Percentiles rank a stretch among this genome's conserved stretches.
Evolutionary conservation across 2,329 filamentous ascomycete species (phyloP).

Genomic region (Aspergillus sp.): DNA sequence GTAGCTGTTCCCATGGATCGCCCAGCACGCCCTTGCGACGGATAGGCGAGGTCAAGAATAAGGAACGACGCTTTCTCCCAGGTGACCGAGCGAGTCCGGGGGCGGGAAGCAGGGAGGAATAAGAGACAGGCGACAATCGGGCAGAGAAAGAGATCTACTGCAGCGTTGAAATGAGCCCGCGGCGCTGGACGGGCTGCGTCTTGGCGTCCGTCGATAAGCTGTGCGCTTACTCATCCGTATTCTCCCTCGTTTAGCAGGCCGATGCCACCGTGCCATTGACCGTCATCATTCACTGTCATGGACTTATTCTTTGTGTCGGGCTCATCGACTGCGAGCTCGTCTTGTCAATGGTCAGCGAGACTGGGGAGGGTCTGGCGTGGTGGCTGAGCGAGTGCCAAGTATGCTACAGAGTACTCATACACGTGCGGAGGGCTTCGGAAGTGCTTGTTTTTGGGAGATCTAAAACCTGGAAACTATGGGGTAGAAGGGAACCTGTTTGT

Average conservation of each 20-base stretch:
- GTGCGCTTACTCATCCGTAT: constrained; percentile 12
- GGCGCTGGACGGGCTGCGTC: constrained; percentile 1
- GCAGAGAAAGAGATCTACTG: not conserved
- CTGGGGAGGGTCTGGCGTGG: not conserved
- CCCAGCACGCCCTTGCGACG: constrained; percentile 1
- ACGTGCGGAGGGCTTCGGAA: not conserved
- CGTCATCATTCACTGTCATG: too few relatives aligned
- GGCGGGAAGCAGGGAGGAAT: not conserved
- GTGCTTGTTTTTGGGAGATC: not conserved
- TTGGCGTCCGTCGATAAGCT: constrained; percentile 2
- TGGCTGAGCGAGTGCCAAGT: not conserved
- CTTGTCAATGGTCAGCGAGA: not conserved
- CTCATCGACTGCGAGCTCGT: not conserved
- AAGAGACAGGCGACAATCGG: not conserved
- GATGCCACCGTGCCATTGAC: too few relatives aligned
- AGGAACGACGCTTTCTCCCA: not conserved
- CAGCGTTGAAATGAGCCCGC: not conserved
- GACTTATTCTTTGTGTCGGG: not conserved
- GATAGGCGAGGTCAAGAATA: not conserved
- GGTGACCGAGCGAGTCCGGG: not conserved
- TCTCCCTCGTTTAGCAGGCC: not conserved
- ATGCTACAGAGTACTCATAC: not conserved
- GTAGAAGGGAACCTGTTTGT: not conserved
- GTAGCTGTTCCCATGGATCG: constrained; percentile 24
- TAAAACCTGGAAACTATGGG: not conserved